phyloP scores from a whole-genome alignment of 306 rosid genomes.

The Cucurbita ficifolia region DNA sequence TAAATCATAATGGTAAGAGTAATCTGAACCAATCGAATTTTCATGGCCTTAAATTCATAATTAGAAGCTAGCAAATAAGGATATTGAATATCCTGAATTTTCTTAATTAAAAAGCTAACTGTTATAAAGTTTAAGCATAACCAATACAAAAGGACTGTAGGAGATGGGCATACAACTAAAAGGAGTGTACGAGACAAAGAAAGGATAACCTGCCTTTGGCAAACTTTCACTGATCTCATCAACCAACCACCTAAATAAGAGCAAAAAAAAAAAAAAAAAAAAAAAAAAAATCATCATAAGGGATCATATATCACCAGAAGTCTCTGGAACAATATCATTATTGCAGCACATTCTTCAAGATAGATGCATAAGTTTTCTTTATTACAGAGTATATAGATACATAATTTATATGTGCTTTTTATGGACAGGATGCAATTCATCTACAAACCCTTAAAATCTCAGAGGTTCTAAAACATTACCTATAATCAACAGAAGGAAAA shows the following conservation, averaged over 20 bases:
- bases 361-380: not conserved
- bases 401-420: not conserved
- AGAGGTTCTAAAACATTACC: conserved; percentile 26
- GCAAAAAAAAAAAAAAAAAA: no score
- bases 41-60: not conserved
- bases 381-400: not conserved
- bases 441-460: not conserved
- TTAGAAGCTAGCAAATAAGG: not conserved
- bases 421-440: not conserved
- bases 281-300: not conserved
- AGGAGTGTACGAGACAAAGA: not conserved
- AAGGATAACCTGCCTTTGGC: conserved; percentile 50
- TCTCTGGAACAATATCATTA: not conserved
- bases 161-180: not conserved
- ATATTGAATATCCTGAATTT: not conserved
- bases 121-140: not conserved
- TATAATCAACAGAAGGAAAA: conserved; percentile 84
- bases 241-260: conserved; percentile 64
- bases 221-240: conserved; percentile 82
- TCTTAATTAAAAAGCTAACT: not conserved
- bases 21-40: not conserved
- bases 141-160: not conserved
- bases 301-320: conserved; percentile 4
- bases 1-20: not conserved
- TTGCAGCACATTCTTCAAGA: not conserved